Percentiles rank a stretch among this genome's conserved stretches.
Conservation (phyloP, 176 grass and related monocot genomes). For the Raddia guianensis region DNA sequence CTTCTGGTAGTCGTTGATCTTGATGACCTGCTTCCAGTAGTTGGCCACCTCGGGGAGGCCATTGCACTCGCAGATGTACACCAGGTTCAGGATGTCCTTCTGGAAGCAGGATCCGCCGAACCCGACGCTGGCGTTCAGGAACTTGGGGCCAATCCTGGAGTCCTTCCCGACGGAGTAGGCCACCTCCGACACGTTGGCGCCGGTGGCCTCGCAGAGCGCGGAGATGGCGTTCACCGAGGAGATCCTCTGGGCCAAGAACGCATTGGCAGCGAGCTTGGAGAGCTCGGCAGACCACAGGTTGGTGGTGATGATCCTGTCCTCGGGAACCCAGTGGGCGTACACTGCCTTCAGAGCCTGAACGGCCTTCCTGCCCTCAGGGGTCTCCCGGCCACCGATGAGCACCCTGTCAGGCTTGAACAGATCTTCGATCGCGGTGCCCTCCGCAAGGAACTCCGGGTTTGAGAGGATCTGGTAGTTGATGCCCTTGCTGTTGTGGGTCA, state of each 20-base stretch:
- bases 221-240: conserved; percentile 94
- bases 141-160: conserved; percentile 83
- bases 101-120: conserved; percentile 93
- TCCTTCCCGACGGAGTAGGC: conserved; percentile 80
- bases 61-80: conserved; percentile 97
- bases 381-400: conserved; percentile 89
- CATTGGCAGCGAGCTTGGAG: conserved; percentile 88
- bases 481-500: conserved; percentile 96
- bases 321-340: conserved; percentile 89
- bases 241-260: conserved; percentile 90
- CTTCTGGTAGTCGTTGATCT: conserved; percentile 99
- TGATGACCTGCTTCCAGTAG: conserved; percentile 99
- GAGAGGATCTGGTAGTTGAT: conserved; percentile 98
- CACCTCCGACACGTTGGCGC: conserved; percentile 78
- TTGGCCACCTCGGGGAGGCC: conserved; percentile 86
- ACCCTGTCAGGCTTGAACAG: conserved; percentile 84
- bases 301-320: conserved; percentile 88
- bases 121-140: conserved; percentile 84
- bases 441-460: conserved; percentile 90
- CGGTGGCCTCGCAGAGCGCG: conserved; percentile 85
- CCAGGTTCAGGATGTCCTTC: conserved; percentile 92
- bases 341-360: conserved; percentile 79
- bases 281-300: conserved; percentile 92
- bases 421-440: conserved; percentile 80
- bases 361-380: conserved; percentile 62